Conservation (phyloP, 257 asterid species). For the Datura wrightii region DNA sequence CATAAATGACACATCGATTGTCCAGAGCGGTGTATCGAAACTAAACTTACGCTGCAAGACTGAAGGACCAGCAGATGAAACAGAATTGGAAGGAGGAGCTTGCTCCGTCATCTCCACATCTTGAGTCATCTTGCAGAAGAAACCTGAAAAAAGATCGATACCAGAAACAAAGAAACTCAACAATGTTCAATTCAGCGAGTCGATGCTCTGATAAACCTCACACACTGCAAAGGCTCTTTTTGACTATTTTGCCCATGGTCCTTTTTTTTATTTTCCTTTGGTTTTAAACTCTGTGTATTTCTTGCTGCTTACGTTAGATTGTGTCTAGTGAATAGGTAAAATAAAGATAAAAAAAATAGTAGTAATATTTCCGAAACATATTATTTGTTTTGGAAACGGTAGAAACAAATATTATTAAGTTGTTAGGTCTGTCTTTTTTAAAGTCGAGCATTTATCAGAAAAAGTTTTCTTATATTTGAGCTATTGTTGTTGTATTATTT, state of each 20-base stretch:
- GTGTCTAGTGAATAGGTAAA: not conserved
- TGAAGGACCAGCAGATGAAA: constrained; percentile 49
- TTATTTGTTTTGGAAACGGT: too few relatives aligned
- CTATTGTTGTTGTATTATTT: not conserved
- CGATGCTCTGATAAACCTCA: constrained; percentile 32
- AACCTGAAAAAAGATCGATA: not conserved
- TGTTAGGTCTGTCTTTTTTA: too few relatives aligned
- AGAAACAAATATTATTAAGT: too few relatives aligned
- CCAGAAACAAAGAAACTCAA: constrained; percentile 23
- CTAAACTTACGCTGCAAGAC: constrained; percentile 57
- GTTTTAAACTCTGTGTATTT: not conserved
- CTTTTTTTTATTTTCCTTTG: not conserved
- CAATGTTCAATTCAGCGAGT: not conserved
- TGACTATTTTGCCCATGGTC: not conserved
- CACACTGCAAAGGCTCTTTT: constrained; percentile 1
- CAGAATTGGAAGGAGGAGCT: constrained; percentile 55
- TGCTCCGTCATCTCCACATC: constrained; percentile 87
- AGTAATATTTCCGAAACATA: not conserved
- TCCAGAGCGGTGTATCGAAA: not conserved
- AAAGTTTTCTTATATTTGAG: too few relatives aligned
- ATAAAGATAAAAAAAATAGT: not conserved
- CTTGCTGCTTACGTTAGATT: not conserved
- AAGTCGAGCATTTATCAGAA: too few relatives aligned
- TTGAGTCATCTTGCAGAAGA: constrained; percentile 56
- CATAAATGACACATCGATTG: not conserved